Evolutionary conservation across 768 basidiomycete genomes (phyloP).

Genomic region (Cubamyces lactineus): DNA sequence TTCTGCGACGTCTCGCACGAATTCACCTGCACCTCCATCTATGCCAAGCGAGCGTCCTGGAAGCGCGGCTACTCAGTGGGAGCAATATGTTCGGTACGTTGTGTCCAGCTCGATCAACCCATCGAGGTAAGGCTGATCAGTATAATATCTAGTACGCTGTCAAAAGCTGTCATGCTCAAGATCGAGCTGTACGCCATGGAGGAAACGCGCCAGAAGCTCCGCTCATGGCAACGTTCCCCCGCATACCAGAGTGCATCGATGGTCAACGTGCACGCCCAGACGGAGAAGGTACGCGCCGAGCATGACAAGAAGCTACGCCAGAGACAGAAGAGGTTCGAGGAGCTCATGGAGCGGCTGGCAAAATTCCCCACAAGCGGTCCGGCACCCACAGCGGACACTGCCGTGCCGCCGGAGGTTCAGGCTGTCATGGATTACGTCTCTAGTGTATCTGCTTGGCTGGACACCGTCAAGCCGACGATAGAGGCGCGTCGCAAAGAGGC

Average conservation of each 20-base stretch:
- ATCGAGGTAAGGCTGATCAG: not conserved
- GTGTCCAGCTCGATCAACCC: not conserved
- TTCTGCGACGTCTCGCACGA: not conserved
- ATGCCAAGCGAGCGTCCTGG: not conserved
- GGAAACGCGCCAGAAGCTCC: slow-evolving; percentile 8
- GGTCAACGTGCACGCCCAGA: not conserved
- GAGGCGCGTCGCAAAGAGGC: not conserved
- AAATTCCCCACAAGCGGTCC: slow-evolving; percentile 1
- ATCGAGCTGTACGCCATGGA: not conserved
- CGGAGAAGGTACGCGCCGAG: slow-evolving; percentile 3
- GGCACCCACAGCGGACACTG: not conserved
- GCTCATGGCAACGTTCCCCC: slow-evolving; percentile 4
- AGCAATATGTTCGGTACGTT: slow-evolving; percentile 15
- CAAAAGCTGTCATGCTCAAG: slow-evolving; percentile 10
- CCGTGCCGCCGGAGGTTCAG: not conserved
- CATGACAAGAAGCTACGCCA: slow-evolving; percentile 1
- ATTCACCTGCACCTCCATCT: not conserved
- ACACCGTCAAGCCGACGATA: not conserved
- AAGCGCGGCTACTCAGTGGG: not conserved
- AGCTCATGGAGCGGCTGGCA: not conserved
- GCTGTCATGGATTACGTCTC: not conserved
- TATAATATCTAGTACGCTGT: not conserved
- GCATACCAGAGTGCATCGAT: slow-evolving; percentile 10
- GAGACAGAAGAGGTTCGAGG: slow-evolving; percentile 4
- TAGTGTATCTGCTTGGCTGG: slow-evolving; percentile 1